These are phyloP conservation scores for Celoporthe dispersa DNA, from an alignment of 2,329 filamentous ascomycete genomes.

Conservation along the genomic window DNA sequence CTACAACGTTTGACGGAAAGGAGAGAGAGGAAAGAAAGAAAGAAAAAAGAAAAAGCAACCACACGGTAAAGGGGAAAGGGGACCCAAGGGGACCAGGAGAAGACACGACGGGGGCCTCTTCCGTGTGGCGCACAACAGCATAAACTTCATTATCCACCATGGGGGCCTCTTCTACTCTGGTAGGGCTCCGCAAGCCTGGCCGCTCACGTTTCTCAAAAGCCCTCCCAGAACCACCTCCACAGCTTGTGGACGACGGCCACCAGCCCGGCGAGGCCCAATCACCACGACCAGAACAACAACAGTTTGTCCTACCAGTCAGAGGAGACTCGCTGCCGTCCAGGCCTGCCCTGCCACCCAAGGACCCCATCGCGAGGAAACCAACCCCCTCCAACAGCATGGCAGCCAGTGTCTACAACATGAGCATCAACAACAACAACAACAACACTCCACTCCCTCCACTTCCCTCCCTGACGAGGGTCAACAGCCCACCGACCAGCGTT, in stretches of 20 bases:
- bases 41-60: background rate
- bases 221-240: conserved; percentile 54
- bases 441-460: conserved; percentile 23
- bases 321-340: conserved; percentile 31
- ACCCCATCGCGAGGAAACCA: conserved; percentile 11
- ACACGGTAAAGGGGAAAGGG: conserved; percentile 12
- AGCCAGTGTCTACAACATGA: conserved; percentile 12
- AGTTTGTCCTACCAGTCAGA: conserved; percentile 19
- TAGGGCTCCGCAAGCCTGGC: conserved; percentile 40
- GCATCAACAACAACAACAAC: conserved; percentile 1
- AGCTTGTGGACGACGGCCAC: conserved; percentile 30
- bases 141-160: conserved; percentile 30
- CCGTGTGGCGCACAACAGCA: conserved; percentile 18
- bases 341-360: conserved; percentile 29
- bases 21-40: background rate
- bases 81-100: background rate
- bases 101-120: background rate
- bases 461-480: conserved; percentile 22
- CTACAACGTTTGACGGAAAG: background rate
- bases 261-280: conserved; percentile 1
- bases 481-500: conserved; percentile 21
- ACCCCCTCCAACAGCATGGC: conserved; percentile 19
- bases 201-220: conserved; percentile 64
- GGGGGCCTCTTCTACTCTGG: conserved; percentile 32
- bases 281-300: background rate